A percentile compares a stretch with the other conserved stretches of the same genome.
phyloP scores from a whole-genome alignment of 768 basidiomycete species.

The Clathrus columnatus region DNA sequence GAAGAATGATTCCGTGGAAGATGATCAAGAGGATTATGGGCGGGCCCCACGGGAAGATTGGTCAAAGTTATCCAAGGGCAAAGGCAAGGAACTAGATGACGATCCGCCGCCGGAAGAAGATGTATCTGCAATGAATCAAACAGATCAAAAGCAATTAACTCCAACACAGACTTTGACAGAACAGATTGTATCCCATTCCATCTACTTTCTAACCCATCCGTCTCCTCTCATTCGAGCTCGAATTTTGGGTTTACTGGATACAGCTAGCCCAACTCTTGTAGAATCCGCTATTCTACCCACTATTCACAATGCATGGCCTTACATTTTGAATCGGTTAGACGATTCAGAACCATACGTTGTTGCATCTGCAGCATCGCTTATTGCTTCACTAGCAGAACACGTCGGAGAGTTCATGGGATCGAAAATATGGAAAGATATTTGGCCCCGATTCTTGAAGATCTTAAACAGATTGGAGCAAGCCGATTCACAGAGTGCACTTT shows the following conservation, averaged over 20 bases:
- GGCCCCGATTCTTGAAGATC: conserved; percentile 71
- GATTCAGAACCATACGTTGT: conserved; percentile 76
- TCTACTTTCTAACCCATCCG: conserved; percentile 86
- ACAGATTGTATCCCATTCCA: conserved; percentile 78
- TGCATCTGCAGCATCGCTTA: conserved; percentile 59
- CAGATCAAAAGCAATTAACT: conserved; percentile 39
- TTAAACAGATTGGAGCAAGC: conserved; percentile 51
- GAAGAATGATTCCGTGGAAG: conserved; percentile 25
- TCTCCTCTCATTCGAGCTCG: conserved; percentile 81
- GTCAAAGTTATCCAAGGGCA: conserved; percentile 25
- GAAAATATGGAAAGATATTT: conserved; percentile 85
- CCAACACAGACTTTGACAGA: conserved; percentile 68
- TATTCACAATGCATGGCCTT: conserved; percentile 90
- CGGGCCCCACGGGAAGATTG: conserved; percentile 52
- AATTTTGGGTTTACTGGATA: conserved; percentile 61
- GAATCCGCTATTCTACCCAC: conserved; percentile 74
- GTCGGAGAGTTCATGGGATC: conserved; percentile 81
- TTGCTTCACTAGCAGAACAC: conserved; percentile 62
- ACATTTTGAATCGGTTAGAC: conserved; percentile 72
- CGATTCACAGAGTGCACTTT: conserved; percentile 60
- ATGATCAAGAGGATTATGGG: conserved; percentile 44
- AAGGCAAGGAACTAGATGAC: conserved; percentile 18
- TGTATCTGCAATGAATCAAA: conserved; percentile 28
- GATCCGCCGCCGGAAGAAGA: conserved; percentile 17
- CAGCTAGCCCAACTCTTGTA: conserved; percentile 27